Conservation (phyloP, 2,329 filamentous ascomycete genomes). For the Venturia asperata region DNA sequence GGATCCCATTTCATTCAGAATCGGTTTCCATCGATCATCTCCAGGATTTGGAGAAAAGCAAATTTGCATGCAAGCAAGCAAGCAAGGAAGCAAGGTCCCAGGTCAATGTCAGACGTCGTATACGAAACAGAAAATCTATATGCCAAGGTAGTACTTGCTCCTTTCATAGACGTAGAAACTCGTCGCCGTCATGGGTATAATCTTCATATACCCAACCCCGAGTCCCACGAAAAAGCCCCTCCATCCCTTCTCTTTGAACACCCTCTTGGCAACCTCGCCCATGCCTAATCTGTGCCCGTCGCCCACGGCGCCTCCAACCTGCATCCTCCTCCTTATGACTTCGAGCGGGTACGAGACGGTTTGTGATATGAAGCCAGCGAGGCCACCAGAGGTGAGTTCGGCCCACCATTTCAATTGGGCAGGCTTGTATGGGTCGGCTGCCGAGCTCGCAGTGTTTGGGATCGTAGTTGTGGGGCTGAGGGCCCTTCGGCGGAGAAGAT, state of each 20-base stretch:
- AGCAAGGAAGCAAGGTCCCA: too few relatives aligned
- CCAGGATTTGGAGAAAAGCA: neutral
- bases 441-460: conserved; percentile 44
- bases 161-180: conserved; percentile 63
- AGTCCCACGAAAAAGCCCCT: conserved; percentile 87
- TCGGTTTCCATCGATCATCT: neutral
- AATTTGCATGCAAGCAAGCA: neutral
- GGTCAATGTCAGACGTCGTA: too few relatives aligned
- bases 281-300: conserved; percentile 76
- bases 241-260: conserved; percentile 67
- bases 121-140: conserved; percentile 26
- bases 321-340: conserved; percentile 87
- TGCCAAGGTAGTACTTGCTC: conserved; percentile 50
- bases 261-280: conserved; percentile 66
- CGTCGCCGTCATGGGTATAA: conserved; percentile 79
- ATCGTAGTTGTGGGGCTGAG: conserved; percentile 70
- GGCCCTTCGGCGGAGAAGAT: conserved; percentile 64
- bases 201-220: conserved; percentile 90
- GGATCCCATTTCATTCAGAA: neutral
- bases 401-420: conserved; percentile 76
- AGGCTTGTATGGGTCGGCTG: conserved; percentile 46
- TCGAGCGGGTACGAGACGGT: conserved; percentile 91
- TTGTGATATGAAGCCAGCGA: conserved; percentile 84
- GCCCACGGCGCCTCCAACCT: conserved; percentile 89
- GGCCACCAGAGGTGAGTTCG: conserved; percentile 73